Evolutionary conservation across 768 basidiomycete genomes (phyloP).

Genomic region (Leucosporidium scottii): DNA sequence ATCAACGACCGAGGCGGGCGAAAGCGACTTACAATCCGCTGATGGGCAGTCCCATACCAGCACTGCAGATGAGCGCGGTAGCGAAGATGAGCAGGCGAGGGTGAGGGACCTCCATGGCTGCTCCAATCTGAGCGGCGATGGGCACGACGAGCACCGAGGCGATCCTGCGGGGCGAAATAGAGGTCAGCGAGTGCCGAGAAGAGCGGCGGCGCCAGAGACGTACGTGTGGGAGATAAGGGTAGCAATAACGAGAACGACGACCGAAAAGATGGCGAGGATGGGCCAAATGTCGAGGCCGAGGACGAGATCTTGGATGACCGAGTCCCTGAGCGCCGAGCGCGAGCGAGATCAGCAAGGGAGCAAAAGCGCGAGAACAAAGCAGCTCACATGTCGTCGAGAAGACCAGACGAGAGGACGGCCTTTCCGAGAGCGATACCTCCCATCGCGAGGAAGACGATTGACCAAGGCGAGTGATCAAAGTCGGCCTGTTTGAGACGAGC

Average conservation of each 20-base stretch:
- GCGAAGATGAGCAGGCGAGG: constrained; percentile 77
- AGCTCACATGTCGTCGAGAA: constrained; percentile 63
- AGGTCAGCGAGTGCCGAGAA: not conserved
- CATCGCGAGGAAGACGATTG: constrained; percentile 91
- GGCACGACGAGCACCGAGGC: constrained; percentile 95
- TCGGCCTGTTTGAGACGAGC: constrained; percentile 58
- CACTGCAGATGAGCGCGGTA: constrained; percentile 82
- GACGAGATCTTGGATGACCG: constrained; percentile 31
- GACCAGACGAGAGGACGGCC: constrained; percentile 80
- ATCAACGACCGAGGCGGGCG: not conserved
- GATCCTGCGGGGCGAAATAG: constrained; percentile 49
- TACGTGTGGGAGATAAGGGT: constrained; percentile 75
- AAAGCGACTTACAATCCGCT: constrained; percentile 80
- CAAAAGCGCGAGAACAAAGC: constrained; percentile 48
- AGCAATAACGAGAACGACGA: constrained; percentile 56
- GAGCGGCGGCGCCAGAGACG: not conserved
- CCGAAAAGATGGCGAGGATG: constrained; percentile 37
- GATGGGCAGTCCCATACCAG: constrained; percentile 98
- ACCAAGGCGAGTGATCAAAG: constrained; percentile 83
- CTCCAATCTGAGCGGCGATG: constrained; percentile 83
- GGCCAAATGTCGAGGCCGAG: constrained; percentile 39
- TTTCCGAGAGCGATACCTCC: constrained; percentile 94
- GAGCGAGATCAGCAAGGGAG: not conserved
- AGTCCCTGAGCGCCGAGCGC: constrained; percentile 18
- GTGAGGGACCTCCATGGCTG: constrained; percentile 62